Evolutionary conservation across 2,329 filamentous ascomycete genomes (phyloP).

Genomic region (Sphaceloma murrayae): DNA sequence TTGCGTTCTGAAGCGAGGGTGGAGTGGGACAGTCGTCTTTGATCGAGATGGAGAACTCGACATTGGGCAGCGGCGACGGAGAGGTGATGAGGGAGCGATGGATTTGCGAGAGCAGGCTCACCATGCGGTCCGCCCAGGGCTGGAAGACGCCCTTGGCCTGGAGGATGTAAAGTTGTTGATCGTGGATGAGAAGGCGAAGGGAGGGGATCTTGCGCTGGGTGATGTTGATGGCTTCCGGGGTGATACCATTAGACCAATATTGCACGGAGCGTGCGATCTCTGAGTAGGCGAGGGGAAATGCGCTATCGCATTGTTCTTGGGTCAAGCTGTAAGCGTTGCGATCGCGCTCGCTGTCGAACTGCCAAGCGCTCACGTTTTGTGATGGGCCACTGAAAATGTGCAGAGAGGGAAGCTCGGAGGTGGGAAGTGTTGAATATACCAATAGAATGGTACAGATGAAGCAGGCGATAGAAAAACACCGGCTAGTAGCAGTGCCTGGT

Average conservation of each 20-base stretch:
- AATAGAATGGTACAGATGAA: too few relatives aligned
- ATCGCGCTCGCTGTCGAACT: conserved; percentile 18
- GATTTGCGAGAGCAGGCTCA: conserved; percentile 32
- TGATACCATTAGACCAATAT: conserved; percentile 18
- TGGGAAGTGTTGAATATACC: too few relatives aligned
- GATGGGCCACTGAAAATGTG: too few relatives aligned
- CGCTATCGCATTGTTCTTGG: conserved; percentile 22
- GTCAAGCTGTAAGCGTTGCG: conserved; percentile 20
- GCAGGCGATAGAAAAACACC: too few relatives aligned
- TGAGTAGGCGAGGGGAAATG: conserved; percentile 25
- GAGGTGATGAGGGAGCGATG: conserved; percentile 37
- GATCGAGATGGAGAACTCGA: conserved; percentile 45
- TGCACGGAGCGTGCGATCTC: conserved; percentile 25
- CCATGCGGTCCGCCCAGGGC: conserved; percentile 15
- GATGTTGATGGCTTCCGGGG: conserved; percentile 10
- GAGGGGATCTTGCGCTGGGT: conserved; percentile 14
- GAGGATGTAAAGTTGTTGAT: conserved; percentile 16
- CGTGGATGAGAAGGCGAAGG: conserved; percentile 15
- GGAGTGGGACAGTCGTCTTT: conserved; percentile 23
- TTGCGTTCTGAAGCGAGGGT: conserved; percentile 18
- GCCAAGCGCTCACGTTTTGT: conserved; percentile 13
- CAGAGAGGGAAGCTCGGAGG: too few relatives aligned
- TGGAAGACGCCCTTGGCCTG: conserved; percentile 12
- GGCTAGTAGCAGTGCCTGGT: neutral
- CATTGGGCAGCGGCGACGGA: conserved; percentile 39